Conservation (phyloP, 257 asterid species). For the Schizonepeta tenuifolia region DNA sequence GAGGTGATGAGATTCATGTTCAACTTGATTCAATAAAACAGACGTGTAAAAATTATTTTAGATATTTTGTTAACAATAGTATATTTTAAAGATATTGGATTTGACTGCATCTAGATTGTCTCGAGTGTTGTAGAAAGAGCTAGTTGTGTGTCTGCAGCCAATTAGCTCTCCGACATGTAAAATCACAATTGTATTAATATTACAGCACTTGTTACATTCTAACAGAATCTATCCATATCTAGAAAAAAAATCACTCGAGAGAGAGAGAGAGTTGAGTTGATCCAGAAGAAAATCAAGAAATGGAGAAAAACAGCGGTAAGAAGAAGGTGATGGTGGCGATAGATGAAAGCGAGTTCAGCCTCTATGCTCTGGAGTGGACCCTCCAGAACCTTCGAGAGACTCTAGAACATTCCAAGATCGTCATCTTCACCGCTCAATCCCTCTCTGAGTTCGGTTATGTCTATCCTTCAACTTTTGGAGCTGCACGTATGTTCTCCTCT, state of each 20-base stretch:
- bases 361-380: slow-evolving; percentile 63
- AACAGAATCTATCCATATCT: too few species aligned
- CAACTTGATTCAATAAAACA: slow-evolving; percentile 45
- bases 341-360: slow-evolving; percentile 65
- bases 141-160: too few species aligned
- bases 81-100: neutral
- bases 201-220: too few species aligned
- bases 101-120: neutral
- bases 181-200: too few species aligned
- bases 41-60: slow-evolving; percentile 49
- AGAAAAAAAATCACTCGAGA: too few species aligned
- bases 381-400: slow-evolving; percentile 44
- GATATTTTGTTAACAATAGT: slow-evolving; percentile 29
- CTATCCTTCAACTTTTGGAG: slow-evolving; percentile 59
- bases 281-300: slow-evolving; percentile 9
- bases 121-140: too few species aligned
- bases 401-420: slow-evolving; percentile 36
- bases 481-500: slow-evolving; percentile 53
- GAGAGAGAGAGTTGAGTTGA: neutral
- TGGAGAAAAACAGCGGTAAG: slow-evolving; percentile 35
- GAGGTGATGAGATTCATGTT: slow-evolving; percentile 59
- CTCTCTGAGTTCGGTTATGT: slow-evolving; percentile 44
- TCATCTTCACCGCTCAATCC: slow-evolving; percentile 61
- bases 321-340: slow-evolving; percentile 74
- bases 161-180: neutral